These are phyloP conservation scores for Salvia rosmarinus DNA, from an alignment of 257 asterid genomes.

Conservation along the genomic window DNA sequence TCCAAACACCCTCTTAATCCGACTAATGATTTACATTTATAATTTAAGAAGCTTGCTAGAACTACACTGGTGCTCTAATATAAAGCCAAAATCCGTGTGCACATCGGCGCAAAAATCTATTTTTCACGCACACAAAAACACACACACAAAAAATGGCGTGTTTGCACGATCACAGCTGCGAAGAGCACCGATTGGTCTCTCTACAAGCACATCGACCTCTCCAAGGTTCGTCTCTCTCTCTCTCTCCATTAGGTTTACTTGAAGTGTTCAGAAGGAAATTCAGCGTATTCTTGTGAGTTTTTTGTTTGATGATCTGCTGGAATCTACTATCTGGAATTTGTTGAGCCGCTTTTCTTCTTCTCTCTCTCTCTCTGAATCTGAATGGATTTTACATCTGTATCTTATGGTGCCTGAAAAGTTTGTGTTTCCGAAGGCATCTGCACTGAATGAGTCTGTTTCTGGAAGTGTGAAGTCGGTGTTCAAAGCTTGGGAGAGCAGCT, in stretches of 20 bases:
- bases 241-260: constrained; percentile 17
- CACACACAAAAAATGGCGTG: constrained; percentile 69
- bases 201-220: constrained; percentile 81
- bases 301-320: constrained; percentile 4
- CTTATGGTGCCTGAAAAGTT: constrained; percentile 18
- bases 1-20: too few relatives aligned
- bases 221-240: constrained; percentile 59
- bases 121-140: background rate
- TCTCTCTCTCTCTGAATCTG: background rate
- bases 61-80: too few relatives aligned
- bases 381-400: background rate
- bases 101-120: background rate
- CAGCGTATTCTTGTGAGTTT: background rate
- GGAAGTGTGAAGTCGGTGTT: constrained; percentile 92
- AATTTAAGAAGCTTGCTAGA: too few relatives aligned
- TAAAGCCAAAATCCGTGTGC: background rate
- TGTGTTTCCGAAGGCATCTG: constrained; percentile 67
- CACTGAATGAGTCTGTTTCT: constrained; percentile 81
- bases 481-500: constrained; percentile 94
- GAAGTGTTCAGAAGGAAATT: background rate
- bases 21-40: too few relatives aligned
- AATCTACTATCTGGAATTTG: constrained; percentile 12
- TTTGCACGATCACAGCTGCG: constrained; percentile 97
- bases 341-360: background rate
- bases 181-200: constrained; percentile 93